Conservation (phyloP, 345 rosid species). For the Eucalyptus polyanthemos region DNA sequence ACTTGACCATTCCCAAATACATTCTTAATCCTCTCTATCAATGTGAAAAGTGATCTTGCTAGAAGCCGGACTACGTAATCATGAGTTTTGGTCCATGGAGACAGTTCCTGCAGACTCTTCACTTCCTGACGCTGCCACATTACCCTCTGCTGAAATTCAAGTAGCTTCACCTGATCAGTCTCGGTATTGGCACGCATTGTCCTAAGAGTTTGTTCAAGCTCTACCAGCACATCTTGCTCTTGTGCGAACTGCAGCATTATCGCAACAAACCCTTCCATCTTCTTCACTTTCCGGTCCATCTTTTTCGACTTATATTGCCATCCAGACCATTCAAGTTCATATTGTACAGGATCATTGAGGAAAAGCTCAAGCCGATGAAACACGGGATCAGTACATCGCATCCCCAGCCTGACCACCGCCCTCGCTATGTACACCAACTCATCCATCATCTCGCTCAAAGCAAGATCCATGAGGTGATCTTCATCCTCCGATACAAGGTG, state of each 20-base stretch:
- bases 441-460: constrained; percentile 35
- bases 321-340: constrained; percentile 36
- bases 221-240: constrained; percentile 53
- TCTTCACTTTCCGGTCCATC: constrained; percentile 65
- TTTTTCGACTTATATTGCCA: constrained; percentile 44
- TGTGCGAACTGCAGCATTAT: constrained; percentile 33
- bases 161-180: constrained; percentile 20
- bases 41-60: constrained; percentile 41
- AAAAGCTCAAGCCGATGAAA: constrained; percentile 34
- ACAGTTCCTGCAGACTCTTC: constrained; percentile 36
- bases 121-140: constrained; percentile 42
- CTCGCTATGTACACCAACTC: constrained; percentile 27
- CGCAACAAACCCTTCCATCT: constrained; percentile 45
- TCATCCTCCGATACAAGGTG: constrained; percentile 39
- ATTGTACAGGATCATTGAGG: constrained; percentile 24
- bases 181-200: constrained; percentile 33
- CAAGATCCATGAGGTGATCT: constrained; percentile 42
- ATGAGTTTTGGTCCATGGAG: constrained; percentile 46
- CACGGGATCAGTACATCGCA: constrained; percentile 28
- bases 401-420: constrained; percentile 36
- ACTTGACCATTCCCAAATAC: constrained; percentile 9
- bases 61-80: constrained; percentile 46
- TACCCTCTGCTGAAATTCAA: constrained; percentile 45
- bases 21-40: constrained; percentile 35
- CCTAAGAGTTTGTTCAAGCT: constrained; percentile 50